Evolutionary conservation across 2,329 filamentous ascomycete species (phyloP).

Genomic region (Penicillium oxalicum): DNA sequence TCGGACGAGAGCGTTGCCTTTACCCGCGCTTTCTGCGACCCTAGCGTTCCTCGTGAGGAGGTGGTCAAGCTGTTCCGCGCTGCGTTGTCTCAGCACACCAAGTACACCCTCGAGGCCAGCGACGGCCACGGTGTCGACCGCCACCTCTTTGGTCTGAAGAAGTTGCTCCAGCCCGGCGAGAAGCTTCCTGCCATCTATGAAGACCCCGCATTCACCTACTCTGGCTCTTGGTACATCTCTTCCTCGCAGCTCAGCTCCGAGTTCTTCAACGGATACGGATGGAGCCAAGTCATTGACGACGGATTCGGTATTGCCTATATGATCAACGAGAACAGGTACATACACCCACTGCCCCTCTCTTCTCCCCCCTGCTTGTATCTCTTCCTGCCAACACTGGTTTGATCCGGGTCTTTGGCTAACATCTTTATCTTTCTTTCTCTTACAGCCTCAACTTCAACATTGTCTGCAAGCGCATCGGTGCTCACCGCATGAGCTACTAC

Average conservation of each 20-base stretch:
- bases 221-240: conserved; percentile 80
- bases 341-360: not conserved
- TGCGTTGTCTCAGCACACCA: conserved; percentile 73
- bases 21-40: conserved; percentile 78
- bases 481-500: conserved; percentile 91
- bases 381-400: too few species aligned
- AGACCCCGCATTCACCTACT: conserved; percentile 82
- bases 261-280: conserved; percentile 98
- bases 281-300: conserved; percentile 94
- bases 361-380: too few species aligned
- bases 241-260: conserved; percentile 88
- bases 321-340: conserved; percentile 94
- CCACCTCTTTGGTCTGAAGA: conserved; percentile 96
- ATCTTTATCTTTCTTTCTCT: not conserved
- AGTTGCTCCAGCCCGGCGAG: conserved; percentile 73
- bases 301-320: conserved; percentile 98
- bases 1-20: conserved; percentile 88
- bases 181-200: conserved; percentile 75
- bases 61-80: conserved; percentile 72
- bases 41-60: conserved; percentile 56
- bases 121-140: conserved; percentile 93
- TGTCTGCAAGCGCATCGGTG: conserved; percentile 85
- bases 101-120: conserved; percentile 83
- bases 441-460: conserved; percentile 92
- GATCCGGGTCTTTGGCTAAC: conserved; percentile 6